Evolutionary conservation across 768 basidiomycete species (phyloP).

Genomic region (Phlebiopsis gigantea): DNA sequence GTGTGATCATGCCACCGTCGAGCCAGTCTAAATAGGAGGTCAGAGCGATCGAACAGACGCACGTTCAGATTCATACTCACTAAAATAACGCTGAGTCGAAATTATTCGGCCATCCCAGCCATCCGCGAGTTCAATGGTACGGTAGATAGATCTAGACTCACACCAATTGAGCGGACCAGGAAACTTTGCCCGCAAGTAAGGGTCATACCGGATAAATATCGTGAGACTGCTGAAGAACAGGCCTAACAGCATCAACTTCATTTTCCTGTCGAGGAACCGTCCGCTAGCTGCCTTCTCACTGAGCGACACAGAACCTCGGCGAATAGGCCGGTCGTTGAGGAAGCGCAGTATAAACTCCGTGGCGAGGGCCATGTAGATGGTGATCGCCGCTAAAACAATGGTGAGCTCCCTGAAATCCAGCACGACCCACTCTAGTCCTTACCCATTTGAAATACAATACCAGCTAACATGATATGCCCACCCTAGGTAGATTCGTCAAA

Average conservation of each 20-base stretch:
- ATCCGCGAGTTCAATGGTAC: slow-evolving; percentile 42
- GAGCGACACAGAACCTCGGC: neutral
- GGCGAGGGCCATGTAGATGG: slow-evolving; percentile 36
- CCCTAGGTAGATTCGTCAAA: slow-evolving; percentile 9
- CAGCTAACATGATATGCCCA: slow-evolving; percentile 30
- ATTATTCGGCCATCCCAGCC: slow-evolving; percentile 50
- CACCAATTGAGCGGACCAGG: slow-evolving; percentile 5
- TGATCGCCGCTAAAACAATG: slow-evolving; percentile 29
- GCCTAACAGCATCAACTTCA: slow-evolving; percentile 23
- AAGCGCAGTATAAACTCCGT: slow-evolving; percentile 42
- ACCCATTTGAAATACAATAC: slow-evolving; percentile 43
- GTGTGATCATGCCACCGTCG: slow-evolving; percentile 29
- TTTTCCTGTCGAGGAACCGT: slow-evolving; percentile 15
- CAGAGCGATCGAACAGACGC: neutral
- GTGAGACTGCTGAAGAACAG: slow-evolving; percentile 20
- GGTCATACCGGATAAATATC: slow-evolving; percentile 25
- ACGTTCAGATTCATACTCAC: slow-evolving; percentile 20
- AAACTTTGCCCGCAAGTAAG: too few species aligned
- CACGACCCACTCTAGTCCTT: neutral
- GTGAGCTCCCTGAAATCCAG: neutral
- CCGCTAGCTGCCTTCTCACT: neutral
- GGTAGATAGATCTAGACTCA: slow-evolving; percentile 38
- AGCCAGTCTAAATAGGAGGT: slow-evolving; percentile 19
- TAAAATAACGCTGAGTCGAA: slow-evolving; percentile 41
- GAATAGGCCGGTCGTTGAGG: slow-evolving; percentile 31